Evolutionary conservation across 768 basidiomycete genomes (phyloP).

Genomic region (Mycena capillaripes): DNA sequence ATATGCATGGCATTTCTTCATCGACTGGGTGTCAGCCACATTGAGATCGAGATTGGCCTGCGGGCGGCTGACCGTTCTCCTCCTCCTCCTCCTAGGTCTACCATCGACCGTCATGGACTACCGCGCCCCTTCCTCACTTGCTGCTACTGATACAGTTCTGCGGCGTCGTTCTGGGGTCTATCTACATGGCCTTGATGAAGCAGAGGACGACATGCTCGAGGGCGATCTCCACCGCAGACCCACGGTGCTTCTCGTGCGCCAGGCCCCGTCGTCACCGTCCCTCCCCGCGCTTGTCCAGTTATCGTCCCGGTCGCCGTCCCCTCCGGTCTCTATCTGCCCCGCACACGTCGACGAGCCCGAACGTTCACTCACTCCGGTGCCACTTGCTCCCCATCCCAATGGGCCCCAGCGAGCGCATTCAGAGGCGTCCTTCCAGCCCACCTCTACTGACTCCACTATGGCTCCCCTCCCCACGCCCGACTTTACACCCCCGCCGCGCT

Average conservation of each 20-base stretch:
- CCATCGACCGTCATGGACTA: conserved; percentile 18
- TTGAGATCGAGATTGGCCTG: not conserved
- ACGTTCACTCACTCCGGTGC: conserved; percentile 18
- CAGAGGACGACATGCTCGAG: not conserved
- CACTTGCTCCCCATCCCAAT: conserved; percentile 37
- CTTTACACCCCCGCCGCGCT: conserved; percentile 30
- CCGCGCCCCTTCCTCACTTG: conserved; percentile 23
- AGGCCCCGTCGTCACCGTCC: not conserved
- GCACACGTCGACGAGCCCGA: not conserved
- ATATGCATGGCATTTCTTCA: conserved; percentile 19
- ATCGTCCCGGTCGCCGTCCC: not conserved
- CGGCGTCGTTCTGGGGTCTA: conserved; percentile 21
- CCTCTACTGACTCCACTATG: not conserved
- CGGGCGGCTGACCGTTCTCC: conserved; percentile 1
- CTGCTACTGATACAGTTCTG: not conserved
- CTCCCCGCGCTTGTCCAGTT: not conserved
- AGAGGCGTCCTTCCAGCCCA: conserved; percentile 11
- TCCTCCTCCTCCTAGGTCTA: not conserved
- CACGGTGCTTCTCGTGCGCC: conserved; percentile 27
- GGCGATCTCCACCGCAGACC: not conserved
- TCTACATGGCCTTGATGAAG: not conserved
- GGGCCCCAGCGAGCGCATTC: conserved; percentile 11
- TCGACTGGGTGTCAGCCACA: conserved; percentile 12
- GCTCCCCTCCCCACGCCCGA: conserved; percentile 9
- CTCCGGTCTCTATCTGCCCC: not conserved